Base-by-base conservation (phyloP, 257 asterid species). In the Fraxinus pennsylvanica region DNA sequence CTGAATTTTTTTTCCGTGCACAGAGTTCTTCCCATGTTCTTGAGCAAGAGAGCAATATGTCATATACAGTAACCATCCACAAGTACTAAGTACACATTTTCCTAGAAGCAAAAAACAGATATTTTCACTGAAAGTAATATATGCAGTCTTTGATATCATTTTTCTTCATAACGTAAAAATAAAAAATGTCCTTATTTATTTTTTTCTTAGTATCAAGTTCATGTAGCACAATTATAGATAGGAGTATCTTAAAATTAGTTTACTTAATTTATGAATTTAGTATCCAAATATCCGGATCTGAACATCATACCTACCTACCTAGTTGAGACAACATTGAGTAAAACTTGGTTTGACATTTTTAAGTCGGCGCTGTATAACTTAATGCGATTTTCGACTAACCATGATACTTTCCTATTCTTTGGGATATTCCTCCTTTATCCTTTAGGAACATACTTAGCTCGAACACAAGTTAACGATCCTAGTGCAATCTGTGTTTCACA, bases 101-200 rank as follows among this genome's bases (percentile, higher is more conserved):
- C 25, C 38, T 5, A 22, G 35, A 57, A 35, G 10, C 39, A 57
- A 33, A 13, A 1, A 32, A 10, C 15, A 27, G 14, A 21, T 52
- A 74, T 21, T 25, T 21, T 9, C 47, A 29, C 45, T 39, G 45
- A 50, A 52, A 74, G 68, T 54, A 39, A 75, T 14, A 75, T 75
- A n/a, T 57, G 33, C 12, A 9, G n/a, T 30, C 19, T n/a, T 15
- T 36, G 39, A 9, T 25, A 63, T 47, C 43, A 30, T 27, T 52
- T 74, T 33, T 74, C 77, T 74, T 54, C 39, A 25, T n/a, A 22
- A 50, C 25, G 38, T 52, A 32, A 12, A 27, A 19, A n/a, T 17
- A 7, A n/a, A 21, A 67, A 47, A 29, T 27, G 39, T 1, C 0
- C 15, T 22, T 9, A 0, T 43, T 73, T 29, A 50, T 22, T 39